Base-by-base conservation (phyloP, 2,329 filamentous ascomycete genomes). In the Fusarium chaquense region DNA sequence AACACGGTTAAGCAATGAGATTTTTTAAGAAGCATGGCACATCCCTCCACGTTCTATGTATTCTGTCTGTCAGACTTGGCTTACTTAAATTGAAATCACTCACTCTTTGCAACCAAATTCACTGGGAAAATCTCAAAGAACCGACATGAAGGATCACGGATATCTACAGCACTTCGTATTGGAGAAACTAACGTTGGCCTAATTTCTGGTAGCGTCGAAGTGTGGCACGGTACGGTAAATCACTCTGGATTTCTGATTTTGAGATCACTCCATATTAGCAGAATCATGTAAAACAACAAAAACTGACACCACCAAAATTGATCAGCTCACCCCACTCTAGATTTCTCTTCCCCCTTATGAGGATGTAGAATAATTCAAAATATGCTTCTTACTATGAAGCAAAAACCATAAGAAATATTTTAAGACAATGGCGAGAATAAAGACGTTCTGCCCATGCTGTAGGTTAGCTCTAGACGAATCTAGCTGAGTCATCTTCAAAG, bases 401-500 rank as follows among this genome's bases (percentile, higher is more conserved):
- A 47, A 33, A 2, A 18, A 24, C 2, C 2, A 18, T 11, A 49
- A 4, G 12, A 4, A 40, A 20, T 22, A 50, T 10, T 7, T 9
- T 24, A 28, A 28, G 33, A 38, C 5, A 22, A 38, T 7, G 11
- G 24, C 4, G n/a, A n/a, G 16, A 36, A 30, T 15, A 15, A 28
- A 16, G 35, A 43, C 41, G 24, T n/a, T 8, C 33, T 20, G 33
- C 20, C 46, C 12, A 55, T n/a, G 35, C 49, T 52, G 15, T 30
- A 46, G 40, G 40, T 47, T 55, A 35, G 15, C 10, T 12, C 12
- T 18, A 9, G 26, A n/a, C 6, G 28, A 41, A 62, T 15, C 1
- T 15, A 4, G 71, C 72, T 75, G 69, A 75, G 73, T 75, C 67
- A 75, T 71, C 35, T 7, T 16, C 28, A 7, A 59, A 65, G 71